A percentile compares a stretch with the other conserved stretches of the same genome.
Conservation (phyloP, 352 stramenopile species). For the Globisporangium splendens region DNA sequence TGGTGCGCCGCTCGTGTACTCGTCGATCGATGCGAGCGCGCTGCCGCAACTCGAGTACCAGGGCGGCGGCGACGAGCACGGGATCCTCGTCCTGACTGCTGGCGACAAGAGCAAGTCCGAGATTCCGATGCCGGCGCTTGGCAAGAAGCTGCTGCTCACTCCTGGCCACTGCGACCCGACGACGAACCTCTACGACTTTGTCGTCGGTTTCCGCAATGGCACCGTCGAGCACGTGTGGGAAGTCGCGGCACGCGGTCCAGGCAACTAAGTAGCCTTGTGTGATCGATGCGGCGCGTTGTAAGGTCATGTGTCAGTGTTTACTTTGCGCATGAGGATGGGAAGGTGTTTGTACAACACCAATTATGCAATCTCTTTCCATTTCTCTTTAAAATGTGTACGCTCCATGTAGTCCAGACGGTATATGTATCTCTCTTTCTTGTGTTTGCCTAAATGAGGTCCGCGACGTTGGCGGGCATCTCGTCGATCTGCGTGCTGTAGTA, state of each 20-base stretch:
- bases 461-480: conserved; percentile 99
- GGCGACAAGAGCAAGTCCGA: conserved; percentile 8
- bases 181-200: conserved; percentile 72
- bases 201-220: conserved; percentile 52
- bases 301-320: too few relatives aligned
- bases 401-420: too few relatives aligned
- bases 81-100: conserved; percentile 37
- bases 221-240: conserved; percentile 55
- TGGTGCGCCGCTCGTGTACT: conserved; percentile 48
- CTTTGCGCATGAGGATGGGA: neutral
- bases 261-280: conserved; percentile 29
- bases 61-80: conserved; percentile 62
- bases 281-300: too few relatives aligned
- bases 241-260: conserved; percentile 48
- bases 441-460: conserved; percentile 94
- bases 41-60: conserved; percentile 50
- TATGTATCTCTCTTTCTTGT: neutral
- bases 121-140: conserved; percentile 43
- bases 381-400: too few relatives aligned
- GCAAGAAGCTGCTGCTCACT: conserved; percentile 53
- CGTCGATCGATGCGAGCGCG: conserved; percentile 29
- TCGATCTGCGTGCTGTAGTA: conserved; percentile 99
- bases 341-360: neutral
- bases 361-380: neutral
- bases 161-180: conserved; percentile 76